Percentiles rank a stretch among this genome's conserved stretches.
These are phyloP conservation scores for Mentha longifolia DNA, from an alignment of 257 asterid genomes.

Conservation along the genomic window DNA sequence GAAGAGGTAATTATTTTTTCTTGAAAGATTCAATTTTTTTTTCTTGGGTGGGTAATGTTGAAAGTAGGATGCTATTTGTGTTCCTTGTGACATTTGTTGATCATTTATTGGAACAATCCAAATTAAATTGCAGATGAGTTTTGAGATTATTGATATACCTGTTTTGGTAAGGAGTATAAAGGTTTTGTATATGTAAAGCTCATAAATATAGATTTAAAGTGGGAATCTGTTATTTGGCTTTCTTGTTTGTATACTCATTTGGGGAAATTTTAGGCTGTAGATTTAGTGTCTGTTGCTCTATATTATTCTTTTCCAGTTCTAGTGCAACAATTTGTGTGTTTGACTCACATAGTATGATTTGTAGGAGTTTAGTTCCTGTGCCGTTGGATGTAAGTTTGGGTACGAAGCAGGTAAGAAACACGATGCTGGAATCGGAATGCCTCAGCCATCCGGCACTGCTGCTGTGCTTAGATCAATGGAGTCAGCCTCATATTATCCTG, in stretches of 20 bases:
- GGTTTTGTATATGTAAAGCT: conserved; percentile 16
- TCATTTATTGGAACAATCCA: conserved; percentile 27
- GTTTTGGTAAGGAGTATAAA: background rate
- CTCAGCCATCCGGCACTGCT: conserved; percentile 50
- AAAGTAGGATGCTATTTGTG: conserved; percentile 8
- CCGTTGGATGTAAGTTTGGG: conserved; percentile 82
- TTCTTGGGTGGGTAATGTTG: background rate
- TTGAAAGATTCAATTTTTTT: background rate
- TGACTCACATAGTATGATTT: conserved; percentile 27
- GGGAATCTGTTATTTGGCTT: background rate
- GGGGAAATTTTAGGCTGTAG: background rate
- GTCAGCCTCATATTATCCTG: conserved; percentile 75
- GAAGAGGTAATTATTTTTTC: conserved; percentile 52
- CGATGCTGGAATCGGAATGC: conserved; percentile 77
- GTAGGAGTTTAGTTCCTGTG: conserved; percentile 76
- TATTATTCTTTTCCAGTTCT: background rate
- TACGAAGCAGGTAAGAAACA: conserved; percentile 43
- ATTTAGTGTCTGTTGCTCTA: background rate
- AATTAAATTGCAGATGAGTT: conserved; percentile 17
- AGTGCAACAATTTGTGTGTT: conserved; percentile 7
- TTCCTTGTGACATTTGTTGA: conserved; percentile 15
- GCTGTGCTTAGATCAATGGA: conserved; percentile 93
- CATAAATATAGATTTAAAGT: conserved; percentile 18
- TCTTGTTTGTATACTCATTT: background rate
- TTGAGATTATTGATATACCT: conserved; percentile 17